A percentile compares a stretch with the other conserved stretches of the same genome.
phyloP scores from a whole-genome alignment of 2,329 filamentous ascomycete species.

The Neopestalotiopsis sp. region DNA sequence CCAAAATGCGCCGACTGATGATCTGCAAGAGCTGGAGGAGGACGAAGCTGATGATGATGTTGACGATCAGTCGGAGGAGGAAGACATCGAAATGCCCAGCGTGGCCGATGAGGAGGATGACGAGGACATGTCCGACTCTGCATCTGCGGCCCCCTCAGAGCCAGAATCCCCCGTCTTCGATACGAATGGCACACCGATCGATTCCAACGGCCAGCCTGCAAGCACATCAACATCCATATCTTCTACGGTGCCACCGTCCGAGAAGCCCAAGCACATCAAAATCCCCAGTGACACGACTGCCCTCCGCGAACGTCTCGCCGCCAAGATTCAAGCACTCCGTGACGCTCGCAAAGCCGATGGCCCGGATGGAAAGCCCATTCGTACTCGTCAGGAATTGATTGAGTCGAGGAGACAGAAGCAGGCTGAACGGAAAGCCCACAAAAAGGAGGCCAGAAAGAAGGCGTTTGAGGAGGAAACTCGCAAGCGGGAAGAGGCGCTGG shows the following conservation, averaged over 20 bases:
- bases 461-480: conserved; percentile 81
- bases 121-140: conserved; percentile 35
- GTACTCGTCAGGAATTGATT: conserved; percentile 89
- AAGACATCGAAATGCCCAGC: conserved; percentile 50
- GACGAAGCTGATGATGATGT: conserved; percentile 21
- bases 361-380: conserved; percentile 78
- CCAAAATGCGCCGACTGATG: conserved; percentile 19
- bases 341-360: conserved; percentile 87
- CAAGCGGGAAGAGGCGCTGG: conserved; percentile 65
- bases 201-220: conserved; percentile 49
- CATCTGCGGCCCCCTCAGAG: conserved; percentile 49
- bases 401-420: conserved; percentile 88
- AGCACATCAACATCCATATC: conserved; percentile 72
- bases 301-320: conserved; percentile 78
- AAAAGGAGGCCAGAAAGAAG: conserved; percentile 80
- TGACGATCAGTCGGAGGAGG: conserved; percentile 38
- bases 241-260: conserved; percentile 64
- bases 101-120: conserved; percentile 53
- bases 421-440: conserved; percentile 83
- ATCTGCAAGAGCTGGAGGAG: conserved; percentile 20
- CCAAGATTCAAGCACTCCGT: conserved; percentile 83
- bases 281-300: conserved; percentile 74
- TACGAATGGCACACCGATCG: conserved; percentile 47
- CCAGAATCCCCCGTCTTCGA: conserved; percentile 69
- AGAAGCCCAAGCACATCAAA: conserved; percentile 69